Evolutionary conservation across 257 asterid species (phyloP).

Genomic region (Capsicum baccatum): DNA sequence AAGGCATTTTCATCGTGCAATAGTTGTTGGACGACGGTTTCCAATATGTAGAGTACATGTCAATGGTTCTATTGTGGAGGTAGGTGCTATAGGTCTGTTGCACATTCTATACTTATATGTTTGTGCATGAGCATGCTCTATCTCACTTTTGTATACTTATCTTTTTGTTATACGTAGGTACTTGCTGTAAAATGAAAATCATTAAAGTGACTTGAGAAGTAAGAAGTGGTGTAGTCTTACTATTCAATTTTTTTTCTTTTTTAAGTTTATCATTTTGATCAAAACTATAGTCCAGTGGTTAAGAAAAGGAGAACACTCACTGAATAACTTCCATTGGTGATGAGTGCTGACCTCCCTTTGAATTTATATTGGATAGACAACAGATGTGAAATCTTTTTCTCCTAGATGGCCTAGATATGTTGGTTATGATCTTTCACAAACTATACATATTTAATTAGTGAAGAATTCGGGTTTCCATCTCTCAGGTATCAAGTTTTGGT

Average conservation of each 20-base stretch:
- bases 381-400: constrained; percentile 7
- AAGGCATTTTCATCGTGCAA: constrained; percentile 49
- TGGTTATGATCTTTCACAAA: constrained; percentile 23
- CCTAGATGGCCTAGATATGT: background rate
- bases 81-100: constrained; percentile 39
- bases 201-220: background rate
- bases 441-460: background rate
- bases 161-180: background rate
- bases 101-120: background rate
- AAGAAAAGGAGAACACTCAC: background rate
- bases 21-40: constrained; percentile 74
- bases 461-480: constrained; percentile 3
- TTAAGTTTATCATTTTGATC: background rate
- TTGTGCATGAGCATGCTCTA: background rate
- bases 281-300: background rate
- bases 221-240: constrained; percentile 15
- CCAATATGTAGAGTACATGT: constrained; percentile 77
- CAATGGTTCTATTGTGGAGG: constrained; percentile 75
- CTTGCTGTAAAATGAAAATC: background rate
- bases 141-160: background rate
- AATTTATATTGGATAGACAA: constrained; percentile 2
- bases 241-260: background rate
- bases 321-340: constrained; percentile 7
- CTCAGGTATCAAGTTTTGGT: constrained; percentile 86
- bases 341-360: background rate